Base-by-base conservation (phyloP, 2,329 filamentous ascomycete species). In the Xylariales sp. region DNA sequence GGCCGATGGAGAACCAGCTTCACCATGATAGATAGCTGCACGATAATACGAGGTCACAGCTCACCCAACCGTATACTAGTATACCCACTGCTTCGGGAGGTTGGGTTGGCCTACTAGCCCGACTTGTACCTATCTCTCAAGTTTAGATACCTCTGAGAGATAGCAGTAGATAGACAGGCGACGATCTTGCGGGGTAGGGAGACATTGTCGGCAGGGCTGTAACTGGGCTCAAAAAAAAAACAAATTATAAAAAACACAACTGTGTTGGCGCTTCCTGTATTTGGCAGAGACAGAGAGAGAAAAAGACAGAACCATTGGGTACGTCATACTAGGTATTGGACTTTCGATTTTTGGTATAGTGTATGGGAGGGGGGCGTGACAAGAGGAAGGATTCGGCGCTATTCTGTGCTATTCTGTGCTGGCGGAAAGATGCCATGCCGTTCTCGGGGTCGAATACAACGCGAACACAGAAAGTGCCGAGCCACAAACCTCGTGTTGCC, bases 401-500 rank as follows among this genome's bases (percentile, higher is more conserved):
- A n/a, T 9, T 43, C 36, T 12, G 53, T 12, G 53, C 14, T 32
- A 30, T 58, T 62, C 58, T 68, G 58, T 28, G 69, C 67, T 73
- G 69, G 69, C 68, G 58, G 49, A 57, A 59, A 52, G 39, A 54
- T 57, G 45, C 68, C 65, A 70, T 67, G 63, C 73, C 70, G 23
- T 61, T 70, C 72, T 54, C 50, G 69, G 72, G 49, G 55, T 54
- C 61, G 18, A 48, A 71, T 72, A 65, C 66, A 58, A 71, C 69
- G 48, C 65, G 66, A 64, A 60, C 71, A 69, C 72, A 68, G 65
- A 73, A 70, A 69, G 63, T 71, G 57, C 72, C 70, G 73, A 73
- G 70, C 64, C 49, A 46, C 66, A 72, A 70, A 72, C 64, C 71
- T 75, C 74, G 74, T 75, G 72, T 75, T 75, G 72, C 80, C 81